phyloP scores from a whole-genome alignment of 495 filamentous ascomycete species.

The Penicillium turbatum region DNA sequence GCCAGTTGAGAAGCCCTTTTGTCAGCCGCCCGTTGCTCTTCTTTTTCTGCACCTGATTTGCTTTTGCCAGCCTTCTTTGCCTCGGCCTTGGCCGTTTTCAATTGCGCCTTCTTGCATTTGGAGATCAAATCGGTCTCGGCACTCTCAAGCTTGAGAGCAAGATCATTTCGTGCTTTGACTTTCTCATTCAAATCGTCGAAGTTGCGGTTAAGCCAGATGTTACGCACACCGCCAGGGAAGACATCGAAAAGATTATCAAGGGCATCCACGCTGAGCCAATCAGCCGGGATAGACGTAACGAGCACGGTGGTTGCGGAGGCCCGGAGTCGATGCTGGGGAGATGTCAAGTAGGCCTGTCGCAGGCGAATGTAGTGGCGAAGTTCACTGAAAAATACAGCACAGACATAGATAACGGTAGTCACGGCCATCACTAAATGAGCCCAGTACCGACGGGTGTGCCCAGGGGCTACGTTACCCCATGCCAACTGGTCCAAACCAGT shows the following conservation, averaged over 20 bases:
- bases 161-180: conserved; percentile 65
- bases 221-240: conserved; percentile 91
- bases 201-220: conserved; percentile 95
- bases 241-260: conserved; percentile 88
- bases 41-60: conserved; percentile 48
- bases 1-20: conserved; percentile 57
- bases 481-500: conserved; percentile 74
- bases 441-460: conserved; percentile 74
- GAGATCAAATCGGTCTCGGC: conserved; percentile 83
- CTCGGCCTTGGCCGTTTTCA: conserved; percentile 60
- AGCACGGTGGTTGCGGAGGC: conserved; percentile 97
- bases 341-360: conserved; percentile 91
- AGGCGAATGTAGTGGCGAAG: conserved; percentile 88
- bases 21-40: conserved; percentile 42
- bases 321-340: conserved; percentile 85
- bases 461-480: conserved; percentile 83
- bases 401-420: conserved; percentile 76
- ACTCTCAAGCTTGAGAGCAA: conserved; percentile 69
- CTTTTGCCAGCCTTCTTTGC: conserved; percentile 57
- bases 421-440: conserved; percentile 82
- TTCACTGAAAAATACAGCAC: conserved; percentile 83
- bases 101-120: conserved; percentile 69
- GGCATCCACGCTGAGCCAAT: conserved; percentile 80
- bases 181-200: conserved; percentile 85
- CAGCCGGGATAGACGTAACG: conserved; percentile 80